Base-by-base conservation (phyloP, 345 rosid genomes). In the Lenwebbia sp. region DNA sequence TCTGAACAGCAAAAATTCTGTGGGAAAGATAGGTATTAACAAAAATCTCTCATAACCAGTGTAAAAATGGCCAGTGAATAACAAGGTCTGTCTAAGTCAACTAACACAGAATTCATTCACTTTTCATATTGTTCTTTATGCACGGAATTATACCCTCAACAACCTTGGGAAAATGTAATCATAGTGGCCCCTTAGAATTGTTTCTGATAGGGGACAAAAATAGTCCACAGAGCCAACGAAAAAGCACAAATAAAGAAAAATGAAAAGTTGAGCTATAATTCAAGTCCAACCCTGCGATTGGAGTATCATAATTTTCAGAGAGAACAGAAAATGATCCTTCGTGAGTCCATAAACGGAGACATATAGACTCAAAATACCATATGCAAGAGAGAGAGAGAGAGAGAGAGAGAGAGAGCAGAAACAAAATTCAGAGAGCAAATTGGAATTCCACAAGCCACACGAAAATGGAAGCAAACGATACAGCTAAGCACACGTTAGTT, bases 1-100 rank as follows among this genome's bases (percentile, higher is more conserved):
- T 83, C 54, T 22, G 54, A 88, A 91, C 6, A 91, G 85, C 85
- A 90, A 87, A 70, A 70, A 37, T 70, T 37, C 81, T 70, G 81
- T 19, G 47, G 12, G 25, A 70, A 70, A 70, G 21, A 17, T 15
- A 70, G 4, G 9, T 19, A 19, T 37, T 4, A 37, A 37, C 7
- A 70, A 44, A 70, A 70, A 19, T 70, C 47, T 33, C 13, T 37
- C 81, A 44, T 10, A 37, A 25, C 25, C 78, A 70, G 47, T 5
- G 47, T 37, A 70, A 19, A 25, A 9, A 70, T 9, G 47, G 78
- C 47, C 78, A 37, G 14, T 37, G 78, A 22, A 70, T 40, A 70
- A 33, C 78, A 70, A 70, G 47, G 78, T 37, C 78, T 70, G 13
- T 37, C 47, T 70, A 33, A 70, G 47, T 9, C 78, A 70, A 70